Evolutionary conservation across 2,329 filamentous ascomycete genomes (phyloP).

Genomic region (Colletotrichum paranaense): DNA sequence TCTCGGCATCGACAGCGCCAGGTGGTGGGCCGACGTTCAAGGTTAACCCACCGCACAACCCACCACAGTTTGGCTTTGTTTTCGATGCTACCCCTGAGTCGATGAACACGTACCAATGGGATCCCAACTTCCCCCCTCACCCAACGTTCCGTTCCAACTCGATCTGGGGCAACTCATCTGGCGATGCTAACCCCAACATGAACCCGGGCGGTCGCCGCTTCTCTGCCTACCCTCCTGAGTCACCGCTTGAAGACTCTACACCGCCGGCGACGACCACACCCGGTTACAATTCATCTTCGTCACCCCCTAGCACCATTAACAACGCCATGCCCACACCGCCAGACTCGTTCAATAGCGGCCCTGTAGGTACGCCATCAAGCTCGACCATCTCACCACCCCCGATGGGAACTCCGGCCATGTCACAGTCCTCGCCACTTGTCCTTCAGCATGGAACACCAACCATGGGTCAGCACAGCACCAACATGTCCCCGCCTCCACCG

Average conservation of each 20-base stretch:
- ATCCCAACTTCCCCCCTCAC: slow-evolving; percentile 54
- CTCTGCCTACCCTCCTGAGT: slow-evolving; percentile 73
- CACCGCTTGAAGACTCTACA: slow-evolving; percentile 49
- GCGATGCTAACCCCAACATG: slow-evolving; percentile 52
- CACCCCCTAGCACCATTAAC: slow-evolving; percentile 32
- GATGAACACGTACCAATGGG: slow-evolving; percentile 59
- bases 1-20: slow-evolving; percentile 45
- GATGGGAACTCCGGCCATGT: slow-evolving; percentile 39
- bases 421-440: slow-evolving; percentile 44
- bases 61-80: slow-evolving; percentile 68
- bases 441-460: slow-evolving; percentile 24
- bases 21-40: slow-evolving; percentile 51
- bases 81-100: slow-evolving; percentile 67
- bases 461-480: slow-evolving; percentile 38
- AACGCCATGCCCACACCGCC: slow-evolving; percentile 54
- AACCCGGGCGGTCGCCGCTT: slow-evolving; percentile 61
- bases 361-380: slow-evolving; percentile 18
- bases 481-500: slow-evolving; percentile 44
- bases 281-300: slow-evolving; percentile 38
- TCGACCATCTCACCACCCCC: slow-evolving; percentile 27
- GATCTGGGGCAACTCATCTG: slow-evolving; percentile 71
- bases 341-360: slow-evolving; percentile 48
- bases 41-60: slow-evolving; percentile 60
- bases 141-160: slow-evolving; percentile 74
- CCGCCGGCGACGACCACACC: slow-evolving; percentile 44